These are phyloP conservation scores for Saccharomycopsis malanga DNA, from an alignment of 805 yeast genomes.

Conservation along the genomic window DNA sequence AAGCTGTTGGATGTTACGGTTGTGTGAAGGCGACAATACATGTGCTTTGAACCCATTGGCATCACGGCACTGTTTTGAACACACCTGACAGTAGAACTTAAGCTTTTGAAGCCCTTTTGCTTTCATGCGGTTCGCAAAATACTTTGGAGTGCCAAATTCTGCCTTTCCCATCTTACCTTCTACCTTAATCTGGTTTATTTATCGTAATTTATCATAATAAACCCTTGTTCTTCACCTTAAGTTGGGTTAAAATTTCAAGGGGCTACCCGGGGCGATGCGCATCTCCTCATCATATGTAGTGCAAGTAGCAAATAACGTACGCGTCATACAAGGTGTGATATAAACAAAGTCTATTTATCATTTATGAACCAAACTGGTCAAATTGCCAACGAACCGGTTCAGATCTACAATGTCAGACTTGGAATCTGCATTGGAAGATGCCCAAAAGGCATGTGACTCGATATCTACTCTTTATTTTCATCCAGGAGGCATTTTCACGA, in stretches of 20 bases:
- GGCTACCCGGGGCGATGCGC: too few relatives aligned
- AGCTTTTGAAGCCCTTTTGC: constrained; percentile 81
- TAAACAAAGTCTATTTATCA: too few relatives aligned
- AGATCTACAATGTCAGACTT: too few relatives aligned
- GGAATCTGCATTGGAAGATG: too few relatives aligned
- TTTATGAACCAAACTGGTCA: too few relatives aligned
- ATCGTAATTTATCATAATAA: too few relatives aligned
- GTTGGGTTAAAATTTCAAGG: too few relatives aligned
- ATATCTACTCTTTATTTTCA: not conserved
- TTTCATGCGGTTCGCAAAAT: constrained; percentile 68
- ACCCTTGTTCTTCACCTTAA: too few relatives aligned
- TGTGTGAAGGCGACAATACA: constrained; percentile 72
- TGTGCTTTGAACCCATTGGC: constrained; percentile 94
- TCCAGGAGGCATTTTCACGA: constrained; percentile 17
- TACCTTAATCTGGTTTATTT: not conserved
- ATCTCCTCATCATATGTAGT: too few relatives aligned
- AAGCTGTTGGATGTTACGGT: constrained; percentile 45
- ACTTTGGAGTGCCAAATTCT: constrained; percentile 61
- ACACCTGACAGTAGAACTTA: constrained; percentile 82
- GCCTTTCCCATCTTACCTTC: constrained; percentile 42
- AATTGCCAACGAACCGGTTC: too few relatives aligned
- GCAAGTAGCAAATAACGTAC: too few relatives aligned
- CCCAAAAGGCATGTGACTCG: not conserved
- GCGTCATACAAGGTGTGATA: too few relatives aligned
- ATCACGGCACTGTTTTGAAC: constrained; percentile 91